A percentile compares a stretch with the other conserved stretches of the same genome.
Evolutionary conservation across 345 rosid species (phyloP).

Genomic region (Linum lewisii): DNA sequence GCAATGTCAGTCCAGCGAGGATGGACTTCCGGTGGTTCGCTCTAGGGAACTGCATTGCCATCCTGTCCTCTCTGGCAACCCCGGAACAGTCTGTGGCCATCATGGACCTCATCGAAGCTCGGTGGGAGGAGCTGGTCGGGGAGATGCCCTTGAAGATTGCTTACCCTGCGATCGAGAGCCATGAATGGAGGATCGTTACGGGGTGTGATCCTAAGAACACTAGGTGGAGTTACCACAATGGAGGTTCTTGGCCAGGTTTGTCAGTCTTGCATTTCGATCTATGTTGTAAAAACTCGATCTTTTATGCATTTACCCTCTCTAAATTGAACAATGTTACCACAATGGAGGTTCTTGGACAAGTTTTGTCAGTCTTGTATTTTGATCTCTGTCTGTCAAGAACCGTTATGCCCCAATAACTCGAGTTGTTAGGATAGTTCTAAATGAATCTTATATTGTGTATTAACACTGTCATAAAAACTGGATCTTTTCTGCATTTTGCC

Average conservation of each 20-base stretch:
- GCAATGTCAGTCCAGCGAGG: slow-evolving; percentile 40
- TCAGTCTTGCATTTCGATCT: background rate
- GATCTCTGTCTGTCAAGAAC: no score
- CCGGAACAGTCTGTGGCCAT: slow-evolving; percentile 30
- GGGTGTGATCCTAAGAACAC: slow-evolving; percentile 52
- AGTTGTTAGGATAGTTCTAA: no score
- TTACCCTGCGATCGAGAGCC: slow-evolving; percentile 45
- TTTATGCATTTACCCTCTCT: no score
- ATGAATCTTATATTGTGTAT: no score
- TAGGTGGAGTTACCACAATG: slow-evolving; percentile 49
- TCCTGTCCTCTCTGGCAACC: slow-evolving; percentile 33
- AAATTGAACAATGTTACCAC: no score
- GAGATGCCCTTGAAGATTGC: slow-evolving; percentile 48
- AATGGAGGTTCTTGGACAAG: no score
- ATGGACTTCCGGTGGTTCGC: slow-evolving; percentile 45
- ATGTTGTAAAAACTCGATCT: no score
- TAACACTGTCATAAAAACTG: no score
- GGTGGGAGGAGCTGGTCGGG: slow-evolving; percentile 47
- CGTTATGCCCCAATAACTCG: no score
- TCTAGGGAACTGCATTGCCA: slow-evolving; percentile 39
- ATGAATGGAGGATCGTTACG: slow-evolving; percentile 43
- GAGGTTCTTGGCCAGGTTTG: slow-evolving; percentile 55
- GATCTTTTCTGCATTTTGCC: no score
- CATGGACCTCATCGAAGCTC: slow-evolving; percentile 38
- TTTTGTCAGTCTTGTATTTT: no score